Evolutionary conservation across 768 basidiomycete genomes (phyloP), one percentile per base, ranked within the genome.

Genomic region (Suillus placidus): DNA sequence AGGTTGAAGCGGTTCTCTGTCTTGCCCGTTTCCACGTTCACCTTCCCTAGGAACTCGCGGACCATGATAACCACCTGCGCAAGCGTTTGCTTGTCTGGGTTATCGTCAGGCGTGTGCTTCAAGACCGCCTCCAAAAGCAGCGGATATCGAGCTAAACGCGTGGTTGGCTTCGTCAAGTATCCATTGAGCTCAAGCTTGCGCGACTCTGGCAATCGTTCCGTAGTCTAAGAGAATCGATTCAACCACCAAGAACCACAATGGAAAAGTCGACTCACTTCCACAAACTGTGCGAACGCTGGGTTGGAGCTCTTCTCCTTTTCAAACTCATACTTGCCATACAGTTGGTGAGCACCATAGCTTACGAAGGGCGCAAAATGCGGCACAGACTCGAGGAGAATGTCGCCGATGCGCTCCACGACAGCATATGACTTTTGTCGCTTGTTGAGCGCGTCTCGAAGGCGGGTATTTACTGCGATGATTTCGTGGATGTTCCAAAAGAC

Each of bases 401-500:
- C 97, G 0, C 94, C 94, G 63, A 99, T 91, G 63, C 87, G 83
- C 71, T 95, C 91, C 38, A 99, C 96, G 7, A 99, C 90, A 14
- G 95, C 95, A 70, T 93, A 94, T 32, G 90, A 88, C 75, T 99
- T 98, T 78, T 99, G 97, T 10, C 97, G 87, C 79, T 96, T 97
- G 69, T 89, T 96, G 61, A 99, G 84, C 7, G 93, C 90, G 73
- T 99, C 97, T 4, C 95, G 89, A n/a, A 99, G 84, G 20, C 90
- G 85, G 1, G 86, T 93, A 76, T 97, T 98, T 70, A 98, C 95
- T 0, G 87, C 85, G 63, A 98, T 90, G 70, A 99, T 95, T 69
- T 97, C 95, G 69, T 90, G 87, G 26, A 98, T 84, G 74, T 99
- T 99, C 97, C 97, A 99, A 79, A 99, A 99, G 54, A 99, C 95